Evolutionary conservation across 805 yeast species (phyloP).

Genomic region (Saitoella complicata): DNA sequence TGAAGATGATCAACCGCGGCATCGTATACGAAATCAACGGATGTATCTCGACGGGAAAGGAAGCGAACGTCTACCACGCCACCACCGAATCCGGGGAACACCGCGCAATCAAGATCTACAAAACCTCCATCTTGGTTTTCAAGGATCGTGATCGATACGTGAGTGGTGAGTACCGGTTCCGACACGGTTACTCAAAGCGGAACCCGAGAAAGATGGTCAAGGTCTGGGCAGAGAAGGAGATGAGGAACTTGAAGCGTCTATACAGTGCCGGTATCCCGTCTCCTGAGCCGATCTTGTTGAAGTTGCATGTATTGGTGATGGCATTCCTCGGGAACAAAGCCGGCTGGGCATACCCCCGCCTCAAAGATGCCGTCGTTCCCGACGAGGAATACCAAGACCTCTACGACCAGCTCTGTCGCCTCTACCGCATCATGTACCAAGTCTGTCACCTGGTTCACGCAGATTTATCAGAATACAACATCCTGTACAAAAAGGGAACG

Average conservation of each 20-base stretch:
- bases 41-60: constrained; percentile 91
- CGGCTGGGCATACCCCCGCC: constrained; percentile 82
- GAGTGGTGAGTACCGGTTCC: constrained; percentile 85
- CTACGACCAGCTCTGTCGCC: constrained; percentile 64
- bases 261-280: constrained; percentile 69
- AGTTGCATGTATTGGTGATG: constrained; percentile 87
- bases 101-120: constrained; percentile 88
- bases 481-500: constrained; percentile 57
- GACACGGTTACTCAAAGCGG: constrained; percentile 67
- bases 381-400: constrained; percentile 25
- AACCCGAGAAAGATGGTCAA: constrained; percentile 96
- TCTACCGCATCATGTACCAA: constrained; percentile 77
- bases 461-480: constrained; percentile 88
- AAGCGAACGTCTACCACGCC: constrained; percentile 95
- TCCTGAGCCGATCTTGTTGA: constrained; percentile 80
- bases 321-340: constrained; percentile 61
- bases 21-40: constrained; percentile 77
- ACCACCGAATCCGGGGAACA: constrained; percentile 22
- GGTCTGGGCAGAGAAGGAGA: constrained; percentile 97
- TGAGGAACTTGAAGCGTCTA: constrained; percentile 75
- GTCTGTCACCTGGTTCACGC: constrained; percentile 89
- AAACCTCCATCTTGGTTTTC: constrained; percentile 91
- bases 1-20: constrained; percentile 69
- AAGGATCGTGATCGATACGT: constrained; percentile 93
- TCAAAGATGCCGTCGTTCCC: constrained; percentile 66